Evolutionary conservation across 2,329 filamentous ascomycete genomes (phyloP).

Genomic region (Aspergillus sp.): DNA sequence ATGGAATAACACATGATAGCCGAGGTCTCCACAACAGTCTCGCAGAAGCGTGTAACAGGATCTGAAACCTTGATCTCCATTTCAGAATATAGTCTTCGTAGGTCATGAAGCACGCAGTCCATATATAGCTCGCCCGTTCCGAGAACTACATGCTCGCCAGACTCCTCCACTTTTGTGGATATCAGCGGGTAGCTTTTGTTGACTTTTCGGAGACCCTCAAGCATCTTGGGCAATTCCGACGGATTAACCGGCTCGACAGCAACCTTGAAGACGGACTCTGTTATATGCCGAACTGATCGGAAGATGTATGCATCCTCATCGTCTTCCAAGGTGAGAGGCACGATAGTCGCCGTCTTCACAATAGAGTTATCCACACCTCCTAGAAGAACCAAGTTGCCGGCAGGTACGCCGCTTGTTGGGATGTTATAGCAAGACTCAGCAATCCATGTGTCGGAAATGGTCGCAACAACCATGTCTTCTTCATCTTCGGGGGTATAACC

Average conservation of each 20-base stretch:
- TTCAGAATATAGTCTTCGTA: constrained; percentile 89
- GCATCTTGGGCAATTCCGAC: constrained; percentile 96
- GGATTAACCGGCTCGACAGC: constrained; percentile 98
- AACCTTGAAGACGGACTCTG: constrained; percentile 95
- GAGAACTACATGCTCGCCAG: constrained; percentile 90
- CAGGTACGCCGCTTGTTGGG: constrained; percentile 85
- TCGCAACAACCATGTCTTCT: constrained; percentile 91
- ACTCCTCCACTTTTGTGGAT: constrained; percentile 96
- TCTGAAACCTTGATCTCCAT: constrained; percentile 99
- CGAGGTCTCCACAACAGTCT: constrained; percentile 95
- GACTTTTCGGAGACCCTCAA: constrained; percentile 92
- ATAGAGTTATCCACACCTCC: constrained; percentile 96
- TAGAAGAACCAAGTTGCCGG: constrained; percentile 90
- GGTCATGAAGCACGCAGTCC: constrained; percentile 96
- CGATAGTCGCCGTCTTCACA: constrained; percentile 91
- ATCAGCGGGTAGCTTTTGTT: constrained; percentile 98
- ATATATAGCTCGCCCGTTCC: constrained; percentile 99
- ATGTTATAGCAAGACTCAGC: constrained; percentile 92
- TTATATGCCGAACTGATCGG: constrained; percentile 88
- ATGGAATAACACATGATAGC: constrained; percentile 97
- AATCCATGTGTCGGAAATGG: constrained; percentile 83
- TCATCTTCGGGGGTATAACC: constrained; percentile 96
- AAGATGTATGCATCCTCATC: constrained; percentile 96
- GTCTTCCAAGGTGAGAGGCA: constrained; percentile 76
- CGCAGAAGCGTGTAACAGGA: constrained; percentile 94